Evolutionary conservation across 768 basidiomycete species (phyloP).

Genomic region (Dentipellis sp.): DNA sequence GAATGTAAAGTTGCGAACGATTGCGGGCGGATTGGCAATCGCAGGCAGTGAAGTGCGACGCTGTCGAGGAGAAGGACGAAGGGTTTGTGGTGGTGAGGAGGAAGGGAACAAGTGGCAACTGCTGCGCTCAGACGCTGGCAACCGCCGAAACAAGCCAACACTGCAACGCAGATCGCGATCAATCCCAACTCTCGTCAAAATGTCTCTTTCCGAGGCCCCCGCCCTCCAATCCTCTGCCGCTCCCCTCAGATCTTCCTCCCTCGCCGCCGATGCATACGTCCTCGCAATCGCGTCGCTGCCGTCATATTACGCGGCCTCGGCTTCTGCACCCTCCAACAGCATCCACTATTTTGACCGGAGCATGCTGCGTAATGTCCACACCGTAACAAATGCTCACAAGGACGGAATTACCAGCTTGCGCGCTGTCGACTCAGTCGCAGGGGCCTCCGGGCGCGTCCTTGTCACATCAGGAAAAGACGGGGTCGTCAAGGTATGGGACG

Average conservation of each 20-base stretch:
- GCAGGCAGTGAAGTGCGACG: conserved; percentile 17
- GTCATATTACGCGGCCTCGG: conserved; percentile 46
- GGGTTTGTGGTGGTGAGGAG: conserved; percentile 11
- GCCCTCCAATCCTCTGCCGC: conserved; percentile 15
- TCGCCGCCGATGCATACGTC: conserved; percentile 46
- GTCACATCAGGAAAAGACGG: conserved; percentile 68
- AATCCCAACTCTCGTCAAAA: not conserved
- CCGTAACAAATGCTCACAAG: conserved; percentile 45
- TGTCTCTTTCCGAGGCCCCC: conserved; percentile 26
- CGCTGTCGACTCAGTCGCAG: conserved; percentile 32
- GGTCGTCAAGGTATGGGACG: conserved; percentile 67
- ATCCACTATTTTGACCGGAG: conserved; percentile 61
- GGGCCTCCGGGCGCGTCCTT: conserved; percentile 33
- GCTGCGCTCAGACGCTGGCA: not conserved
- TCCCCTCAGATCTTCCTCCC: conserved; percentile 23
- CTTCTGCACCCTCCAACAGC: conserved; percentile 51
- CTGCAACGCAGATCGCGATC: not conserved
- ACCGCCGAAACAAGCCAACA: no score
- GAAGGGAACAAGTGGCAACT: conserved; percentile 3
- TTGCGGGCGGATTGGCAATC: conserved; percentile 12
- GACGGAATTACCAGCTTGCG: conserved; percentile 47
- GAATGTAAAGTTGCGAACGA: conserved; percentile 9
- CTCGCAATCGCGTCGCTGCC: conserved; percentile 44
- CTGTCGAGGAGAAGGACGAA: conserved; percentile 7
- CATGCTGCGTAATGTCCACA: conserved; percentile 35